phyloP scores from a whole-genome alignment of 2,329 filamentous ascomycete species.

The Botrytis fragariae region DNA sequence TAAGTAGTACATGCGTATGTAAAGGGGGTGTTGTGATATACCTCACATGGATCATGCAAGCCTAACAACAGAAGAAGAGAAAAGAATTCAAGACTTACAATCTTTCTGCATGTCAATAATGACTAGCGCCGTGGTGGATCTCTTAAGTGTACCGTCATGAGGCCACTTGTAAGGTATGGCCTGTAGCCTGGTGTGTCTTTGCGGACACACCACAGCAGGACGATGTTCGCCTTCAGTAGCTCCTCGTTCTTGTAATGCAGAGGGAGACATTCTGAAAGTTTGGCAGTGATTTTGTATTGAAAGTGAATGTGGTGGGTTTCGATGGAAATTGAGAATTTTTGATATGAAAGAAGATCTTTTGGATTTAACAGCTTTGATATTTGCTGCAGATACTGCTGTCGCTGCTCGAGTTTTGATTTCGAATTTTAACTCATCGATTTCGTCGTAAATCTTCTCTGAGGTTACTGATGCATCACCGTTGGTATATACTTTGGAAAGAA shows the following conservation, averaged over 20 bases:
- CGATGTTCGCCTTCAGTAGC: neutral
- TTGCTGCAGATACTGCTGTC: neutral
- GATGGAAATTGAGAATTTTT: constrained; percentile 11
- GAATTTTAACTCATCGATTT: constrained; percentile 18
- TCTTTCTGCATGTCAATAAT: constrained; percentile 57
- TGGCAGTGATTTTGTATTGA: neutral
- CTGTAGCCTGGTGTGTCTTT: constrained; percentile 19
- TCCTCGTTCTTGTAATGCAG: neutral
- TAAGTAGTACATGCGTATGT: neutral
- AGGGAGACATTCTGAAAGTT: neutral
- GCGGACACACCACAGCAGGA: neutral
- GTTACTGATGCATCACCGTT: constrained; percentile 5
- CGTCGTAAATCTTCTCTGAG: constrained; percentile 15
- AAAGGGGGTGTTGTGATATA: neutral
- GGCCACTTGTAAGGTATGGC: constrained; percentile 43
- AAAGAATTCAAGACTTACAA: constrained; percentile 38
- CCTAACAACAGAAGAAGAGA: neutral
- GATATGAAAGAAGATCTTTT: neutral
- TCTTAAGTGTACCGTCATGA: constrained; percentile 41
- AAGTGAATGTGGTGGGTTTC: neutral
- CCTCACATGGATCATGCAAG: neutral
- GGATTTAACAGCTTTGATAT: neutral
- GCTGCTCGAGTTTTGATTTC: constrained; percentile 8
- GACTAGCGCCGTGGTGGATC: constrained; percentile 48
- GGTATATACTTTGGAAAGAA: neutral